Evolutionary conservation across 345 rosid genomes (phyloP), one percentile per base, ranked within the genome.

Genomic region (Microcos paniculata): DNA sequence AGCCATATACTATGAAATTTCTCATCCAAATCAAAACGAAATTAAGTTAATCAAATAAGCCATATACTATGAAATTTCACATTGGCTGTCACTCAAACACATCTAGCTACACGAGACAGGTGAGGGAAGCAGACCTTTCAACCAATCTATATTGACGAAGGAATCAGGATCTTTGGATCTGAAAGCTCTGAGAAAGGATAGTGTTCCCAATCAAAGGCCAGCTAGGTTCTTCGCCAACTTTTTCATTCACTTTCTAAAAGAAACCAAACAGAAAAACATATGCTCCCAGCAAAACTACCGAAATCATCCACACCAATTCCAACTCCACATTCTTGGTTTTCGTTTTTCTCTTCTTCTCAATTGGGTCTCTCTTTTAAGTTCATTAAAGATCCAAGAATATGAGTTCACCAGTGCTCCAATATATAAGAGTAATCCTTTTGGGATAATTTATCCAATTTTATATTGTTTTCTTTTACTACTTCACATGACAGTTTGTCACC

Each of bases 131-230:
- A 16, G 9, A 82, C 85, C 80, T 81, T 45, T 61, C 2, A 30
- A 76, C 12, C 24, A 79, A 66, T 79, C 52, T 68, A 74, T 71
- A n/a, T n/a, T 66, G 55, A 79, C 64, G 77, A 82, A 84, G 55
- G 84, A 77, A n/a, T 84, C 85, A 24, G 90, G 88, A 19, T 83
- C 74, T n/a, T n/a, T n/a, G n/a, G n/a, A n/a, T n/a, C n/a, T n/a
- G n/a, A n/a, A n/a, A n/a, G n/a, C n/a, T n/a, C 40, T 35, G 57
- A 81, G 66, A 48, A 82, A 87, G 46, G 90, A 77, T 77, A 82
- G 76, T 82, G 8, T 78, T 82, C 31, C 83, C 88, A 28, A 80
- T 68, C 38, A 82, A 65, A 72, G 82, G 84, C 82, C 82, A 82
- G 0, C 85, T 62, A 38, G 62, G 62, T 71, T 74, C 46, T 81